phyloP scores from a whole-genome alignment of 140 eudicot species.

The Senecio squalidus region DNA sequence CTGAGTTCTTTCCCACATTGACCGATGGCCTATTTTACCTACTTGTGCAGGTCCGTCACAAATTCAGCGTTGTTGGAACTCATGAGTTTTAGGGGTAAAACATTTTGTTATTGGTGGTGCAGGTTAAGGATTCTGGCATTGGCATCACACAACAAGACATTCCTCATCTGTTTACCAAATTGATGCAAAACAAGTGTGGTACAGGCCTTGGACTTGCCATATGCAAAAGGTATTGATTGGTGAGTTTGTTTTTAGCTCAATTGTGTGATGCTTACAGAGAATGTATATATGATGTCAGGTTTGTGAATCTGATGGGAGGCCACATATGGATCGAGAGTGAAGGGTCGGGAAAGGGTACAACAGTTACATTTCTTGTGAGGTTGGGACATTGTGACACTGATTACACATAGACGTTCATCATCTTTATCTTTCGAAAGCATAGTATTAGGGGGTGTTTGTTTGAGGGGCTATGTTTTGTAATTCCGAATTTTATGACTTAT shows the following conservation, averaged over 20 bases:
- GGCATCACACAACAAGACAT: constrained; percentile 50
- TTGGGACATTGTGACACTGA: no score
- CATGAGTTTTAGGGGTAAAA: not conserved
- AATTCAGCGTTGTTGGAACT: not conserved
- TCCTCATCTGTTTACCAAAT: constrained; percentile 46
- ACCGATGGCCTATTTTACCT: constrained; percentile 63
- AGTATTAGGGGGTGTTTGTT: no score
- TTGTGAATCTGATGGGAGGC: constrained; percentile 57
- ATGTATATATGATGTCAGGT: constrained; percentile 30
- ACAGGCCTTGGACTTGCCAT: constrained; percentile 62
- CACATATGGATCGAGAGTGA: constrained; percentile 56
- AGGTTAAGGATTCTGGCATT: constrained; percentile 69
- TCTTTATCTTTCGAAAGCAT: no score
- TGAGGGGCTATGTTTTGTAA: no score
- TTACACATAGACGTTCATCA: no score
- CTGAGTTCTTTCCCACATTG: constrained; percentile 46
- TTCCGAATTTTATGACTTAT: no score
- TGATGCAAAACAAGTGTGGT: constrained; percentile 22
- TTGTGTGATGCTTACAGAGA: not conserved
- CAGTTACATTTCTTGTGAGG: constrained; percentile 36
- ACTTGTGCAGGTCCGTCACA: constrained; percentile 60
- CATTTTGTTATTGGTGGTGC: not conserved
- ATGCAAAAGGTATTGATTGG: constrained; percentile 60
- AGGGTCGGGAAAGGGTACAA: constrained; percentile 51
- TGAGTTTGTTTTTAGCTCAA: no score